These are phyloP conservation scores for Claviceps sorghi DNA, from an alignment of 2,329 filamentous ascomycete species.

Conservation along the genomic window DNA sequence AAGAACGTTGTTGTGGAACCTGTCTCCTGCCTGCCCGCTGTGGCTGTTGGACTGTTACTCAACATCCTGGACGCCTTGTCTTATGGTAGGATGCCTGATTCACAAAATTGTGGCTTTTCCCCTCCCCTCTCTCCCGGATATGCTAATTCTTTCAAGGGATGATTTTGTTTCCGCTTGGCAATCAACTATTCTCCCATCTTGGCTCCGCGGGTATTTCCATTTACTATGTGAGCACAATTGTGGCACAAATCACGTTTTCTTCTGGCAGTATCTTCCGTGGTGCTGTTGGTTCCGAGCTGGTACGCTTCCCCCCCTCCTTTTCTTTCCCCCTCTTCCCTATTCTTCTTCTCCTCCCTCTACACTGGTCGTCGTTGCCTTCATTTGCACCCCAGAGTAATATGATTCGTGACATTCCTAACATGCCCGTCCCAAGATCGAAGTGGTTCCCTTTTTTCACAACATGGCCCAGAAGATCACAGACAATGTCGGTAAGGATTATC, in stretches of 20 bases:
- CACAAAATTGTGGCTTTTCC: conserved; percentile 4
- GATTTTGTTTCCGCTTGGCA: conserved; percentile 87
- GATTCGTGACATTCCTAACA: neutral
- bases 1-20: conserved; percentile 50
- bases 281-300: conserved; percentile 86
- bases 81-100: conserved; percentile 48
- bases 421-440: conserved; percentile 57
- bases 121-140: no score
- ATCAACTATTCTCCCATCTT: conserved; percentile 68
- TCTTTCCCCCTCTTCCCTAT: neutral
- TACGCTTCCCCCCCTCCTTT: conserved; percentile 21
- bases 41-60: conserved; percentile 73
- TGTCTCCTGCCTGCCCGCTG: conserved; percentile 61
- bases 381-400: neutral
- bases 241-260: conserved; percentile 84
- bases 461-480: conserved; percentile 85
- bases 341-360: neutral
- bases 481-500: conserved; percentile 63
- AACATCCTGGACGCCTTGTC: conserved; percentile 92
- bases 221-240: conserved; percentile 95
- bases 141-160: no score
- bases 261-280: conserved; percentile 77
- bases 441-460: conserved; percentile 96
- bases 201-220: conserved; percentile 94
- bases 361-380: no score